Evolutionary conservation across 805 yeast genomes (phyloP), one percentile per base, ranked within the genome.

Genomic region (Kuraishia borneana): DNA sequence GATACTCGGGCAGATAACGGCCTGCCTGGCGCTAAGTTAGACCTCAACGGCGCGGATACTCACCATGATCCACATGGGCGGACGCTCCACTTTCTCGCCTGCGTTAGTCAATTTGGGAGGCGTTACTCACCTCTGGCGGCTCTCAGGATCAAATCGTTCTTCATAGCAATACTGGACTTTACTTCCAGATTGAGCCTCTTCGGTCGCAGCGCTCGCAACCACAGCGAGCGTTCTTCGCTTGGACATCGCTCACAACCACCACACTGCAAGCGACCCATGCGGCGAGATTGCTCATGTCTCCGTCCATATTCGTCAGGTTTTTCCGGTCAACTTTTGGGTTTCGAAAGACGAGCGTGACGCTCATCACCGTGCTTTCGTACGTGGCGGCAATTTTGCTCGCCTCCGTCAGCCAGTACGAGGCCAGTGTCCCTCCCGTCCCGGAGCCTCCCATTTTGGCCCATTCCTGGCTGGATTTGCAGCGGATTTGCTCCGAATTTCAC

Each of bases 11-110:
- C 36, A 78, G 62, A 48, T 88, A 87, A 40, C 96, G 69, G 14
- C 96, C 96, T n/a, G 96, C 96, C 63, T 87, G 96, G 59, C 96
- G 75, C 74, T 64, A 36, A n/a, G n/a, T n/a, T n/a, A n/a, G n/a
- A n/a, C n/a, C n/a, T n/a, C n/a, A 21, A 21, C 6, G 10, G 13
- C 18, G 20, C n/a, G n/a, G 16, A 12, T 14, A 51, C 71, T 42
- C 58, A 69, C 74, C 96, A 87, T 87, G 45, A 88, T 81, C 96
- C 96, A 92, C 40, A 92, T 76, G 14, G 98, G 98, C 2, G 98
- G 96, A 53, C 98, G 76, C 59, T 92, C 97, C 27, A 89, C 96
- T 39, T 61, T 62, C 53, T 89, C 95, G 34, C 81, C 61, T 49
- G 34, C 17, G 19, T 39, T 19, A 16, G 36, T 33, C 7, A 35